Conservation (phyloP, 1,284 basidiomycete genomes). For the Apiotrichum montevideense region DNA sequence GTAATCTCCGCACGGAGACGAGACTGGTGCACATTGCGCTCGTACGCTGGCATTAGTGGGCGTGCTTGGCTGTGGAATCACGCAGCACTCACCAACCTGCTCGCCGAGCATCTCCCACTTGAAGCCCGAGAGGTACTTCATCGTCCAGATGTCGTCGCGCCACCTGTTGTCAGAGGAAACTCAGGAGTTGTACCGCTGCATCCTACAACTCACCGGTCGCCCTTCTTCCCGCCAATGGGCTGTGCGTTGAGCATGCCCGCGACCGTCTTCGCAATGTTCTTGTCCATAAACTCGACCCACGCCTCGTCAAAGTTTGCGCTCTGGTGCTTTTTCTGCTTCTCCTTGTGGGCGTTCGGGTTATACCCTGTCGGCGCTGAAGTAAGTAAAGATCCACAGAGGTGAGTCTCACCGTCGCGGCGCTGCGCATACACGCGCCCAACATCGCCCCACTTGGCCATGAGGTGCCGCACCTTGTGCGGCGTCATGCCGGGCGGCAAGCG, state of each 20-base stretch:
- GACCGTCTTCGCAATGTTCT: slow-evolving; percentile 79
- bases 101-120: slow-evolving; percentile 99
- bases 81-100: slow-evolving; percentile 74
- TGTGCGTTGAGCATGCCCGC: slow-evolving; percentile 95
- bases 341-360: slow-evolving; percentile 25
- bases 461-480: slow-evolving; percentile 88
- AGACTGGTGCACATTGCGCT: slow-evolving; percentile 80
- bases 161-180: slow-evolving; percentile 52
- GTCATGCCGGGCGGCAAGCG: slow-evolving; percentile 98
- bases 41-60: slow-evolving; percentile 62
- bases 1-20: slow-evolving; percentile 83
- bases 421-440: slow-evolving; percentile 81
- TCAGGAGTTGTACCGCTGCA: no score
- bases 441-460: slow-evolving; percentile 78
- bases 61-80: no score
- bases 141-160: slow-evolving; percentile 98
- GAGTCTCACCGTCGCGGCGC: slow-evolving; percentile 60
- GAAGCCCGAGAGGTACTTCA: slow-evolving; percentile 97
- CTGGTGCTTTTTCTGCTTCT: slow-evolving; percentile 56
- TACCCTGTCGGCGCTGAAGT: slow-evolving; percentile 28
- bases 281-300: slow-evolving; percentile 97
- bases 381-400: no score
- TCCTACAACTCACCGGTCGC: slow-evolving; percentile 45
- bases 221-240: slow-evolving; percentile 90
- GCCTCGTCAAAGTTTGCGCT: slow-evolving; percentile 89